Percentiles rank a stretch among this genome's conserved stretches.
These are phyloP conservation scores for Leptomonas pyrrhocoris DNA, from an alignment of 208 protist species.

Conservation along the genomic window DNA sequence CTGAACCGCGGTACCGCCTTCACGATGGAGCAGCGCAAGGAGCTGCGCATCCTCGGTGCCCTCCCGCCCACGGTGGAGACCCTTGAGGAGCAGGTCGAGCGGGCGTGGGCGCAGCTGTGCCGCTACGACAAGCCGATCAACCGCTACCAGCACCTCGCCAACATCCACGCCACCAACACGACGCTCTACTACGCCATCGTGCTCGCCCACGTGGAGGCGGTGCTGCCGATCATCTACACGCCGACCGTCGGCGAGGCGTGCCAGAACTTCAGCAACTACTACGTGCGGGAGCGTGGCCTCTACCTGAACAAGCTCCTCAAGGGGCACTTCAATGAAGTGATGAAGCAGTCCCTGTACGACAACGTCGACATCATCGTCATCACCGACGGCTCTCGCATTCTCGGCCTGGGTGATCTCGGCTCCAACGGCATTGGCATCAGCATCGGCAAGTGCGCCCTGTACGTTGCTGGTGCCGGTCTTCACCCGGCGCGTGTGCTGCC, in stretches of 20 bases:
- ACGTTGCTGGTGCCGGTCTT: slow-evolving; percentile 90
- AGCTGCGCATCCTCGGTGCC: slow-evolving; percentile 61
- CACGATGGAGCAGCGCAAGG: slow-evolving; percentile 74
- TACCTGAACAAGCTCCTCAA: slow-evolving; percentile 87
- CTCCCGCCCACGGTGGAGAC: slow-evolving; percentile 81
- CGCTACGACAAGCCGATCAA: slow-evolving; percentile 85
- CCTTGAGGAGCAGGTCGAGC: slow-evolving; percentile 77
- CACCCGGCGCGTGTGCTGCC: slow-evolving; percentile 85
- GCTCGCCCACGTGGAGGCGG: slow-evolving; percentile 67
- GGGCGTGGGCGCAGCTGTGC: slow-evolving; percentile 69
- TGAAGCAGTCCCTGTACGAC: slow-evolving; percentile 76
- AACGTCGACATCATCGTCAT: slow-evolving; percentile 95
- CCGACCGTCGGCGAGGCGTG: slow-evolving; percentile 94
- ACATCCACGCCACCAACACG: slow-evolving; percentile 74
- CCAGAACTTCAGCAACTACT: slow-evolving; percentile 87
- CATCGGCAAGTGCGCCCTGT: slow-evolving; percentile 94
- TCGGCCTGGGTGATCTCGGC: slow-evolving; percentile 95
- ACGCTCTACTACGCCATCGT: slow-evolving; percentile 84
- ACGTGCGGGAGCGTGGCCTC: slow-evolving; percentile 83
- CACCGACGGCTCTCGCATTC: slow-evolving; percentile 96
- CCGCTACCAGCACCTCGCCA: slow-evolving; percentile 76
- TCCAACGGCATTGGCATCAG: slow-evolving; percentile 96
- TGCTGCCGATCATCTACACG: slow-evolving; percentile 90
- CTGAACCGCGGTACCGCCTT: slow-evolving; percentile 83
- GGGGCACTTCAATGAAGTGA: slow-evolving; percentile 79